Evolutionary conservation across 805 yeast species (phyloP), one percentile per base, ranked within the genome.

Genomic region (Wickerhamomyces bisporus): DNA sequence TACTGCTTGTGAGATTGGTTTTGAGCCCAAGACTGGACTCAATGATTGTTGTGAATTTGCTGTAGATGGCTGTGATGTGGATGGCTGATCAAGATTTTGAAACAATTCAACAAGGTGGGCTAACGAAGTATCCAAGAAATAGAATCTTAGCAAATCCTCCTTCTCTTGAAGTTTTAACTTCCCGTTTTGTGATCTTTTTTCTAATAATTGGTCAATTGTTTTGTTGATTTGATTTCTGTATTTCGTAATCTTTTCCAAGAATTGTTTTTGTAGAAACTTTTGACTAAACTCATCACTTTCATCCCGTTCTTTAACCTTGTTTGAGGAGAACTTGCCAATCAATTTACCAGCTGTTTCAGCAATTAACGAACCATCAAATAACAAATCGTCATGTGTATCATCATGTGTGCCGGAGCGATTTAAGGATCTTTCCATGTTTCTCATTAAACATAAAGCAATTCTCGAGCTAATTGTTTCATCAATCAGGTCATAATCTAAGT

Each of bases 361-460:
- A 34, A 84, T 66, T 40, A 84, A 62, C 0, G 87, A 73, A 6
- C 91, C 93, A 61, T 83, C 91, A 55, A 79, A 81, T 57, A 84
- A 70, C 34, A 84, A 65, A 45, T 84, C 91, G 55, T 73, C 84
- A 28, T 64, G 47, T 4, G 63, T 41, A 17, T 59, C 68, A 12
- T 9, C 16, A 10, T 23, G 9, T 12, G 39, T 36, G 45, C 46
- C 40, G 21, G 56, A 60, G 24, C 52, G 47, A 30, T 63, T 61
- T 38, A 81, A 61, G n/a, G 71, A 66, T 27, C 65, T 59, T 49
- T 82, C 87, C 81, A 88, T 81, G 58, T 89, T 89, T 50, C 82
- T 74, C 81, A 89, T 80, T 34, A 93, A 75, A 49, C 83, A 79
- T 31, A 85, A 70, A 1, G 94, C 93, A 41, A 88, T 74, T 50